phyloP scores from a whole-genome alignment of 306 rosid species.

The Mimosa pudica region DNA sequence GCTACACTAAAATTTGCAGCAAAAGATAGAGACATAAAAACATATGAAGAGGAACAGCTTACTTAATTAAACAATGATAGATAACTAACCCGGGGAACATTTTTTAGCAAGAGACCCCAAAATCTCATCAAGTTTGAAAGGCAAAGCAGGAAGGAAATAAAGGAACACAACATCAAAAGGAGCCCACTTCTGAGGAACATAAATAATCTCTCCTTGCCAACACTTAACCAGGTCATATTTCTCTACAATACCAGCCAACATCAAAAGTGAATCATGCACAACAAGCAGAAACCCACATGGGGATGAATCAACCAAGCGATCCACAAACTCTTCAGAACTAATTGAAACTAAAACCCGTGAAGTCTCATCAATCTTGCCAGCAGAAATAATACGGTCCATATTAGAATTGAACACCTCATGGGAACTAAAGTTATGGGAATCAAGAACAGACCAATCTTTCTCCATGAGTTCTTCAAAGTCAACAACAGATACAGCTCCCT shows the following conservation, averaged over 20 bases:
- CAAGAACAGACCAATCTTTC: constrained; percentile 85
- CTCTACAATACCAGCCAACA: constrained; percentile 69
- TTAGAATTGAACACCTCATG: constrained; percentile 33
- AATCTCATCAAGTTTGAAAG: constrained; percentile 58
- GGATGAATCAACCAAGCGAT: constrained; percentile 51
- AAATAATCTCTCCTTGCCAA: constrained; percentile 89
- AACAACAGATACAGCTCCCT: constrained; percentile 53
- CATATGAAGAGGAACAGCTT: background rate
- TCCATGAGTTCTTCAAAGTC: constrained; percentile 63
- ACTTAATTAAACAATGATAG: background rate
- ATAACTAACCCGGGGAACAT: constrained; percentile 58
- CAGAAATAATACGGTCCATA: constrained; percentile 54
- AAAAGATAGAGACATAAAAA: background rate
- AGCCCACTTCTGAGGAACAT: constrained; percentile 75
- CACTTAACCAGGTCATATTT: constrained; percentile 78
- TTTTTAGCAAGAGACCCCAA: constrained; percentile 59
- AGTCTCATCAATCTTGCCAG: constrained; percentile 62
- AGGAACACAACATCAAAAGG: constrained; percentile 78
- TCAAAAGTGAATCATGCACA: constrained; percentile 75
- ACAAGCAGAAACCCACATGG: constrained; percentile 51
- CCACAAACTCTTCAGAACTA: constrained; percentile 79
- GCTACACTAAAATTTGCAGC: constrained; percentile 7
- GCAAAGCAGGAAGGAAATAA: constrained; percentile 80
- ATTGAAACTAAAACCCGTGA: constrained; percentile 73
- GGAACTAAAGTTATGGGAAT: constrained; percentile 41